Base-by-base conservation (phyloP, 2,329 filamentous ascomycete genomes). In the Talaromyces sp. region DNA sequence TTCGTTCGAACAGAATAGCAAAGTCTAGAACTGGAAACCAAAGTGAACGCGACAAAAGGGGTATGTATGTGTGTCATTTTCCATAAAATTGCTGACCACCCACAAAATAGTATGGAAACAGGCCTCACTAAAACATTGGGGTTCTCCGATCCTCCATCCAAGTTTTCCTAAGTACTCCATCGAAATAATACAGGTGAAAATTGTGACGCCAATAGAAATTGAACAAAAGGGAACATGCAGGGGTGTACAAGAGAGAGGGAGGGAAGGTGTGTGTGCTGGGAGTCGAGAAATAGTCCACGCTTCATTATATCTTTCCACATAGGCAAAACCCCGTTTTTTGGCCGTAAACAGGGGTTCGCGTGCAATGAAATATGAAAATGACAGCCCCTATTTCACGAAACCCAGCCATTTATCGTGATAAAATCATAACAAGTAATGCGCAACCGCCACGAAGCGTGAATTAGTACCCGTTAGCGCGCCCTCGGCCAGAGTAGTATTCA, bases 401-500 rank as follows among this genome's bases (percentile, higher is more conserved):
- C 26, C 11, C 26, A 3, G 11, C 24, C 27, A 52, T 12, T 51
- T 29, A n/a, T 52, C 48, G 48, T 52, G n/a, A 52, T 26, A 29
- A 52, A 24, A 52, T 52, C 29, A 52, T 27, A 52, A 19, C 26
- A 52, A n/a, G 24, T 52, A 29, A 52, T n/a, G 24, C 29, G 11
- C 48, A 29, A 52, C 24, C 24, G 26, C 4, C 24, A 21, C 48
- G n/a, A 29, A 29, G 48, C 19, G 43, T 27, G 24, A 19, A 29
- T 52, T 31, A 52, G 27, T 52, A 52, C 19, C 48, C 48, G 17
- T 52, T 56, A 9, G 52, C 24, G 24, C 59, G 59, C 58, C 65
- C 70, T 51, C 79, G 76, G 46, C 77, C 77, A 19, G 79, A 79
- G 67, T 82, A 83, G 63, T 74, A 73, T 24, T 76, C 73, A 64